Percentiles rank a stretch among this genome's conserved stretches.
Evolutionary conservation across 176 grass and related monocot genomes (phyloP).

Genomic region (Ensete glaucum): DNA sequence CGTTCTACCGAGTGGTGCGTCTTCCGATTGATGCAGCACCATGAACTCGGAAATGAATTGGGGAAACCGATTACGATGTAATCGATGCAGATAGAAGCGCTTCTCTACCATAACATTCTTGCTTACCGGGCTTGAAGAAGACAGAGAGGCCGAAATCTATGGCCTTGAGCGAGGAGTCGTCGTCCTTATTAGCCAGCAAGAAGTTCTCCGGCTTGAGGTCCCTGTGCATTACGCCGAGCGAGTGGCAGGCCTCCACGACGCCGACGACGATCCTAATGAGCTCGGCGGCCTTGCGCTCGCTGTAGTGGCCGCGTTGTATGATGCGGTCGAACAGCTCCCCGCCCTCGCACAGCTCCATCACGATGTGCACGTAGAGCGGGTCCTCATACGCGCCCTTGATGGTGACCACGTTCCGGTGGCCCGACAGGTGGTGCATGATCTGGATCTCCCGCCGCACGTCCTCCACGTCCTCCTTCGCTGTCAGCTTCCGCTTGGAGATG

Average conservation of each 20-base stretch:
- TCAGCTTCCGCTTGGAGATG: constrained; percentile 65
- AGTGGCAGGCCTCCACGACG: constrained; percentile 73
- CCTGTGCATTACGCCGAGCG: constrained; percentile 57
- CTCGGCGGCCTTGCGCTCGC: constrained; percentile 50
- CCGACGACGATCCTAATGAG: constrained; percentile 53
- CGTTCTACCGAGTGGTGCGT: no score
- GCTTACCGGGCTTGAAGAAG: constrained; percentile 60
- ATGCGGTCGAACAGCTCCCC: constrained; percentile 29
- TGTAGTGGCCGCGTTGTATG: constrained; percentile 49
- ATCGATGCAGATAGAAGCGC: no score
- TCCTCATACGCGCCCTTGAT: constrained; percentile 81
- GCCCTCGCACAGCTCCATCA: constrained; percentile 28
- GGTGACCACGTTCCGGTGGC: constrained; percentile 43
- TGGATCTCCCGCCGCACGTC: constrained; percentile 73
- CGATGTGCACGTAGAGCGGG: constrained; percentile 32
- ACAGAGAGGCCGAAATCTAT: constrained; percentile 73
- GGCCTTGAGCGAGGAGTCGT: constrained; percentile 42
- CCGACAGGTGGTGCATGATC: constrained; percentile 69
- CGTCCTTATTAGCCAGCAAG: constrained; percentile 20
- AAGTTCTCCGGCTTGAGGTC: constrained; percentile 79
- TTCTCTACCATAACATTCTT: not conserved
- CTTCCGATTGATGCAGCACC: no score
- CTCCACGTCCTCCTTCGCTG: constrained; percentile 45
- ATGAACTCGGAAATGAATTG: not conserved
- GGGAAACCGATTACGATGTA: no score